Evolutionary conservation across 176 grass and related monocot genomes (phyloP).

Genomic region (Zizania latifolia): DNA sequence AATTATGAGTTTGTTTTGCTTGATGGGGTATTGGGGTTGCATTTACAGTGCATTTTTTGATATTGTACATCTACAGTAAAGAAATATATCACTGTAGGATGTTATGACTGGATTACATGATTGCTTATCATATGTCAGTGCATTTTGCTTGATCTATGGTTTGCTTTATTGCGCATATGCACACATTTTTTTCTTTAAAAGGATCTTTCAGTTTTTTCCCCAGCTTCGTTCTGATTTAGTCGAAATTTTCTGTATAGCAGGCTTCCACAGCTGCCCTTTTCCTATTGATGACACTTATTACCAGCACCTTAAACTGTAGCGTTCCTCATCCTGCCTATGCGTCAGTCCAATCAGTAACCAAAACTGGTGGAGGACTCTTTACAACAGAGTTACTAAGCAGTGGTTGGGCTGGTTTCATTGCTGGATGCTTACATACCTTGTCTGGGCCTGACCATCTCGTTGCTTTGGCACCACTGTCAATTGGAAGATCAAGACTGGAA

Average conservation of each 20-base stretch:
- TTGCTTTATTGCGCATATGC: neutral
- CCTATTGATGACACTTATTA: constrained; percentile 31
- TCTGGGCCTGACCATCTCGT: constrained; percentile 95
- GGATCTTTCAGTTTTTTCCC: neutral
- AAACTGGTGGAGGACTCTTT: constrained; percentile 45
- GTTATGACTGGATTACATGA: neutral
- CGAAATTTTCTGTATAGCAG: constrained; percentile 20
- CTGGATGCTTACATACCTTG: constrained; percentile 93
- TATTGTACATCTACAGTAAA: neutral
- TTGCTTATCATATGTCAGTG: neutral
- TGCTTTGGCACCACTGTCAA: constrained; percentile 81
- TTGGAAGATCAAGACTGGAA: constrained; percentile 78
- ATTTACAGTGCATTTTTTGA: neutral
- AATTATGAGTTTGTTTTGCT: neutral
- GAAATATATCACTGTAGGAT: too few species aligned
- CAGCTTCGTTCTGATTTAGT: neutral
- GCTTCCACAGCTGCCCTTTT: constrained; percentile 43
- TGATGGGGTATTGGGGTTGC: constrained; percentile 1
- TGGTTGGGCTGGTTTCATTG: constrained; percentile 86
- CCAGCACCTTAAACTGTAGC: constrained; percentile 26
- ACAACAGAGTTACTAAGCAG: constrained; percentile 69
- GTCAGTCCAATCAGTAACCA: constrained; percentile 31
- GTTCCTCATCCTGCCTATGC: constrained; percentile 47
- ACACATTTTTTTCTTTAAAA: neutral
- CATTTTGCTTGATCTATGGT: neutral